Evolutionary conservation across 371 early-diverging fungal genomes (phyloP).

Genomic region (Chytridiales sp.): DNA sequence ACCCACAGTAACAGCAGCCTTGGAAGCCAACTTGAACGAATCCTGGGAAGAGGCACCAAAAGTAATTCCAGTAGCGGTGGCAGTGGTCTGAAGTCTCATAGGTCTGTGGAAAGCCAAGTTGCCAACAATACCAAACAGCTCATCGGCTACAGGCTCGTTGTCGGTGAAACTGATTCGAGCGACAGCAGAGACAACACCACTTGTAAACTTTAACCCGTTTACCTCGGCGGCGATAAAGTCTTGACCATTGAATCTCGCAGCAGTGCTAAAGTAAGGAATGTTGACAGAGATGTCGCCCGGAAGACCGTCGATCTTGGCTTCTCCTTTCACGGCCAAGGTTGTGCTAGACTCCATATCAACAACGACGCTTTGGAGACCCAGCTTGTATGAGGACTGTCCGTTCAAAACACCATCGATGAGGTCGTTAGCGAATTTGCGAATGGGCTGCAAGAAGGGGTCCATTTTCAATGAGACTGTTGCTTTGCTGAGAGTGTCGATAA

Average conservation of each 20-base stretch:
- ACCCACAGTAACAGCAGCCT: background rate
- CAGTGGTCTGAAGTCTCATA: background rate
- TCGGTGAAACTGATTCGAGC: slow-evolving; percentile 1
- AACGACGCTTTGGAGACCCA: slow-evolving; percentile 1
- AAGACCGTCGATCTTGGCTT: slow-evolving; percentile 2
- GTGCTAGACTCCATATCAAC: slow-evolving; percentile 3
- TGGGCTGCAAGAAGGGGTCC: slow-evolving; percentile 6
- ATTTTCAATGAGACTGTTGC: background rate
- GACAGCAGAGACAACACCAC: background rate
- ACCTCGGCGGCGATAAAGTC: slow-evolving; percentile 5
- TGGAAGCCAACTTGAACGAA: slow-evolving; percentile 4
- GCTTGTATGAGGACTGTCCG: slow-evolving; percentile 6
- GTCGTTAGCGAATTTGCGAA: background rate
- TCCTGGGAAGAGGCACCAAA: slow-evolving; percentile 7
- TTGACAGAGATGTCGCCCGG: slow-evolving; percentile 7
- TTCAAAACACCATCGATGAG: slow-evolving; percentile 4
- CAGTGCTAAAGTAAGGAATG: slow-evolving; percentile 5
- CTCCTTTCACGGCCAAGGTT: background rate
- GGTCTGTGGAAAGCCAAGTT: slow-evolving; percentile 1
- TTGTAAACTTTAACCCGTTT: background rate
- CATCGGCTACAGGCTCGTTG: background rate
- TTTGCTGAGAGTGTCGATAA: slow-evolving; percentile 6
- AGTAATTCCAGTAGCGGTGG: slow-evolving; percentile 1
- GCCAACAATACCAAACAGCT: background rate
- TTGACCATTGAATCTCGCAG: slow-evolving; percentile 2